Base-by-base conservation (phyloP, 768 basidiomycete genomes). In the Russula virescens region DNA sequence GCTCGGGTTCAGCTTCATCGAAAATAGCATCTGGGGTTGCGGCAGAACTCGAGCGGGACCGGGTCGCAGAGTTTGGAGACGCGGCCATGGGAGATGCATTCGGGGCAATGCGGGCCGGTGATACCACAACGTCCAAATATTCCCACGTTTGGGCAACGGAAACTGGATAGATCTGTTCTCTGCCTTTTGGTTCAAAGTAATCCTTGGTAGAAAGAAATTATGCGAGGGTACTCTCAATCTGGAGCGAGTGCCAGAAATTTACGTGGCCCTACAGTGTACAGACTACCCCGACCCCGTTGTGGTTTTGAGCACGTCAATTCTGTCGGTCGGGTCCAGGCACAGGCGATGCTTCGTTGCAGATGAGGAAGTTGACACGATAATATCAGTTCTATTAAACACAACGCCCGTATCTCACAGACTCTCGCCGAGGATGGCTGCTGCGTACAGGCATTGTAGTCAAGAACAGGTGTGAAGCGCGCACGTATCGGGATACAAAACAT, bases 1-100 rank as follows among this genome's bases (percentile, higher is more conserved):
- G 0, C 31, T 58, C 53, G 0, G 31, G 31, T 8, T 31, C 31
- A 31, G 31, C 5, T 4, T 31, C 31, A 31, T 66, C 65, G 51
- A 59, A 64, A 8, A 63, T 56, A 13, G 46, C 57, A 28, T 63
- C 60, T 46, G 65, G 45, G 7, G 64, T 58, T 28, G 35, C 55
- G 2, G 51, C 64, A 58, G 56, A 59, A 45, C 62, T 58, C 4
- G 62, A 53, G 43, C 14, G 62, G 9, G 61, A 62, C 21, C 60
- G 45, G 2, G 61, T 61, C 48, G 35, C 61, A n/a, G 61, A 51
- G 55, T 62, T 57, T 40, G 61, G 61, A 25, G 61, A 62, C 23
- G 49, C 55, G 13, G 61, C 61, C 61, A 62, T 62, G 28, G 28
- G 46, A 40, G 6, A 34, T 1, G 16, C 43, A n/a, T 13, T 8